Evolutionary conservation across 75 land plant species (phyloP), one percentile per base, ranked within the genome.

Genomic region (Picea glauca): DNA sequence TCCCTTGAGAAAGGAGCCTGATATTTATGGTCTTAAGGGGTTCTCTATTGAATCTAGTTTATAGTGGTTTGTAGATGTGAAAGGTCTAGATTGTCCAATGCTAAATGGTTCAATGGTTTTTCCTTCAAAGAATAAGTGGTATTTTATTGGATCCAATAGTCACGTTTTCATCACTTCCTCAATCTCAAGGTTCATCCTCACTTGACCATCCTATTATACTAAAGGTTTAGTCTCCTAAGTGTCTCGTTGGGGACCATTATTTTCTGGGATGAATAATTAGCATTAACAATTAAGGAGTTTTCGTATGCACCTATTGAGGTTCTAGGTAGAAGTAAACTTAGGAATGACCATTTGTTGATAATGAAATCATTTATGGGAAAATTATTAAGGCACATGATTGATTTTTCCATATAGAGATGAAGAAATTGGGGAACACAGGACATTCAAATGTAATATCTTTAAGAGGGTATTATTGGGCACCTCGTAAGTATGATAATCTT

Each of bases 311-410:
- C 99, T 58, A 98, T 98, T 13, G 99, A 97, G 79, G 95, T 97
- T 7, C 75, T 97, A 78, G 98, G 99, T 31, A 83, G 98, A 66
- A 94, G 99, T 79, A 94, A 96, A 81, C 99, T 94, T 84, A 98
- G 98, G 13, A 97, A 90, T 83, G 99, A 98, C 32, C 80, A 94
- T 75, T 84, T 93, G 62, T 84, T 97, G 68, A 91, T 95, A 26
- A 98, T 97, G 73, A 97, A 97, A 78, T 94, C 96, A 98, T 80
- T 97, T 40, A 87, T 96, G 75, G 98, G 94, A 86, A 98, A 98
- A 1, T 87, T 97, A 6, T 93, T 95, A 20, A 60, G 2, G 1
- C 88, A 74, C n/a, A n/a, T n/a, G n/a, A n/a, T n/a, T n/a, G n/a
- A n/a, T n/a, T n/a, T n/a, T n/a, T n/a, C n/a, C n/a, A 72, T 91